A percentile compares a stretch with the other conserved stretches of the same genome.
These are phyloP conservation scores for Monosporascus sp. DNA, from an alignment of 2,329 filamentous ascomycete genomes.

Conservation along the genomic window DNA sequence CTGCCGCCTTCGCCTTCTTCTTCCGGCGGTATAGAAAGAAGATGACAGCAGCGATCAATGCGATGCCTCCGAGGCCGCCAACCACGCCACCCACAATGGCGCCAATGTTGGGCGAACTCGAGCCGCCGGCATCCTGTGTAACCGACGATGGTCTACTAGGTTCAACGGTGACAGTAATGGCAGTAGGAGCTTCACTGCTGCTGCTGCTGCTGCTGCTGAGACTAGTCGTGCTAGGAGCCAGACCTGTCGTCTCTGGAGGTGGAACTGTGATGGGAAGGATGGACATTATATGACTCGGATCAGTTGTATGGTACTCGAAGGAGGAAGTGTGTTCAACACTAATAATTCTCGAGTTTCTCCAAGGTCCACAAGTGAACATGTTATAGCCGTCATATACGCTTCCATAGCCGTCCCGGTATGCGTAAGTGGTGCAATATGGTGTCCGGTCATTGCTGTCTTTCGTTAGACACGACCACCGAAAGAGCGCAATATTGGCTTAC, in stretches of 20 bases:
- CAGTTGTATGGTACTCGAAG: background rate
- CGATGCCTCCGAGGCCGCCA: slow-evolving; percentile 20
- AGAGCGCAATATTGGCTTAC: slow-evolving; percentile 10
- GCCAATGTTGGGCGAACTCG: slow-evolving; percentile 13
- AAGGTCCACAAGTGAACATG: background rate
- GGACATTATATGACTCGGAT: background rate
- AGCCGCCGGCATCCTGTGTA: background rate
- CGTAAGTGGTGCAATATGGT: background rate
- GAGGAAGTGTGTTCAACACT: background rate
- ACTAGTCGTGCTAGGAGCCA: background rate
- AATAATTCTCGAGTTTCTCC: background rate
- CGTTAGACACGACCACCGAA: slow-evolving; percentile 6
- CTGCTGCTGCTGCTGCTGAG: background rate
- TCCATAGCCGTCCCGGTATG: background rate
- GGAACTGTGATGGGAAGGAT: background rate
- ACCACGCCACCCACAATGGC: slow-evolving; percentile 23
- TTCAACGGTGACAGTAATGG: background rate
- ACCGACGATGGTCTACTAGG: background rate
- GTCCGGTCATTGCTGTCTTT: slow-evolving; percentile 11
- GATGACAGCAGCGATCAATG: slow-evolving; percentile 17
- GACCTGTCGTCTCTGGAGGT: no score
- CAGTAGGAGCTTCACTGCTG: slow-evolving; percentile 10
- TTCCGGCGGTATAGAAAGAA: slow-evolving; percentile 17
- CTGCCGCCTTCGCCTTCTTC: slow-evolving; percentile 6
- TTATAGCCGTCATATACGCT: background rate